A percentile compares a stretch with the other conserved stretches of the same genome.
These are phyloP conservation scores for Luvunga scandens DNA, from an alignment of 345 rosid genomes.

Conservation along the genomic window DNA sequence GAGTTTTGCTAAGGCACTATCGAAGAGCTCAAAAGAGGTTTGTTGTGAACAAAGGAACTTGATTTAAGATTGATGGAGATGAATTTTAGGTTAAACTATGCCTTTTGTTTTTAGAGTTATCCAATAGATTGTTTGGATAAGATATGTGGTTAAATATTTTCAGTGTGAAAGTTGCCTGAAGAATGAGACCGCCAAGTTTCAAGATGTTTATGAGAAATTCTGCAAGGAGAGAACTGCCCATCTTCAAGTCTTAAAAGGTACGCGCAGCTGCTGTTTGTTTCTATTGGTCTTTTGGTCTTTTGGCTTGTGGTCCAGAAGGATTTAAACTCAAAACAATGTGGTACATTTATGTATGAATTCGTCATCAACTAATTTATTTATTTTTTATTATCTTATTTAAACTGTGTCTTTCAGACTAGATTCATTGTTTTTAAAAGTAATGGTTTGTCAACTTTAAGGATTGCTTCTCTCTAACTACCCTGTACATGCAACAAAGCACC, in stretches of 20 bases:
- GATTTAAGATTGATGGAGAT: not conserved
- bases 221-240: slow-evolving; percentile 60
- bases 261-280: not conserved
- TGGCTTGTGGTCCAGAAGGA: not conserved
- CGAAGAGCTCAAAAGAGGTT: slow-evolving; percentile 87
- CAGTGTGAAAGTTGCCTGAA: slow-evolving; percentile 70
- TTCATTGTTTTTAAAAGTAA: not conserved
- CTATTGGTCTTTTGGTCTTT: not conserved
- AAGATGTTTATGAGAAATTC: slow-evolving; percentile 58
- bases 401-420: not conserved
- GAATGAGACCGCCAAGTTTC: slow-evolving; percentile 63
- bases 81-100: not conserved
- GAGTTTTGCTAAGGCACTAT: slow-evolving; percentile 55
- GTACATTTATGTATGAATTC: not conserved
- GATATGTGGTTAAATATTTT: slow-evolving; percentile 17
- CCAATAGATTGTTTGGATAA: not conserved
- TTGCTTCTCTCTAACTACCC: not conserved
- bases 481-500: not conserved
- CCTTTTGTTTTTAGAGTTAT: not conserved
- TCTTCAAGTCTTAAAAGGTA: slow-evolving; percentile 61
- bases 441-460: not conserved
- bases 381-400: not conserved
- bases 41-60: slow-evolving; percentile 9
- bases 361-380: not conserved
- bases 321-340: not conserved